phyloP scores from a whole-genome alignment of 352 stramenopile genomes.

The Pythium insidiosum region DNA sequence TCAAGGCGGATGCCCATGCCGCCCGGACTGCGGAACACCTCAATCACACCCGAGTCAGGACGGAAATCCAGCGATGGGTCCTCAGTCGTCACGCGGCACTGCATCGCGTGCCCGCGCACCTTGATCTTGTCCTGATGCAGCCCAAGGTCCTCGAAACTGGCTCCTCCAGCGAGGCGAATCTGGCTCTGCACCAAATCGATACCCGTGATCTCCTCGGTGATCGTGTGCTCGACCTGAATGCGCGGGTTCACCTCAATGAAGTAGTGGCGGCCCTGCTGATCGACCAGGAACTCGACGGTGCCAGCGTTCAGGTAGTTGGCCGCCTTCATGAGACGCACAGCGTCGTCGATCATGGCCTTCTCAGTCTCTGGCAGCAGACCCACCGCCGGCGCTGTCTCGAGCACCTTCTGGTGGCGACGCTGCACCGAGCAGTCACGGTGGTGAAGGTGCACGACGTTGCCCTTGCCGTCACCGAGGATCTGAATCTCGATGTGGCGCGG shows the following conservation, averaged over 20 bases:
- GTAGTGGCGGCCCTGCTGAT: conserved; percentile 88
- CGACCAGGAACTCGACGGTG: conserved; percentile 98
- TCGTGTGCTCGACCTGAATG: conserved; percentile 94
- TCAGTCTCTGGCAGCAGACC: conserved; percentile 76
- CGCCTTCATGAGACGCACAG: conserved; percentile 83
- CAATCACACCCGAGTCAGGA: conserved; percentile 95
- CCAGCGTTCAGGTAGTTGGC: conserved; percentile 95
- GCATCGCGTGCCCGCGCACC: conserved; percentile 92
- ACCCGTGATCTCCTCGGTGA: conserved; percentile 91
- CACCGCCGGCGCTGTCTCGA: conserved; percentile 92
- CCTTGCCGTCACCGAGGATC: conserved; percentile 92
- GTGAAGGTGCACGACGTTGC: conserved; percentile 93
- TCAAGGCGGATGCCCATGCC: too few species aligned
- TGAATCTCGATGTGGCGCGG: conserved; percentile 97
- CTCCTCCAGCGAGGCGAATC: conserved; percentile 92
- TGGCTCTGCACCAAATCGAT: conserved; percentile 97
- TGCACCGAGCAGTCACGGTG: conserved; percentile 98
- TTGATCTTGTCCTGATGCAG: conserved; percentile 93
- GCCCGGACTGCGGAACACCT: conserved; percentile 92
- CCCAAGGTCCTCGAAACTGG: conserved; percentile 90
- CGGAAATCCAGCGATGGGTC: conserved; percentile 92
- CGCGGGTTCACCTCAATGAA: conserved; percentile 99
- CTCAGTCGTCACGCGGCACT: conserved; percentile 96
- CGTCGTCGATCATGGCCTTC: conserved; percentile 90
- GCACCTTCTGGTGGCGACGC: conserved; percentile 96